Evolutionary conservation across 2,329 filamentous ascomycete species (phyloP).

Genomic region (Trichoderma sp.): DNA sequence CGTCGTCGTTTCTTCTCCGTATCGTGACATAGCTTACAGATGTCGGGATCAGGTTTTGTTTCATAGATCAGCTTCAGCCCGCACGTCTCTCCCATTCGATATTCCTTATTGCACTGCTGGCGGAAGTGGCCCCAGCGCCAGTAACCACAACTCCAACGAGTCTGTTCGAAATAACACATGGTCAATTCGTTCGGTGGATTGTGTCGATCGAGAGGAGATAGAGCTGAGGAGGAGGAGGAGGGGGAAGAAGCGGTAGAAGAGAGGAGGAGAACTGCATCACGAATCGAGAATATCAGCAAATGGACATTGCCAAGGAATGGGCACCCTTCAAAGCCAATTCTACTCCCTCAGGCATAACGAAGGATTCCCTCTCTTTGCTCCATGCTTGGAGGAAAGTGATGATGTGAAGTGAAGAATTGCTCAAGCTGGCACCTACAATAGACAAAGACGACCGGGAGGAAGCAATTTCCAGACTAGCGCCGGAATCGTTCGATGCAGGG

Average conservation of each 20-base stretch:
- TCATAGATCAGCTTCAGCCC: constrained; percentile 87
- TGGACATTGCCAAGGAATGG: constrained; percentile 24
- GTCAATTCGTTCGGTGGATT: constrained; percentile 33
- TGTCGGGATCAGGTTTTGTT: constrained; percentile 62
- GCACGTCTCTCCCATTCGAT: constrained; percentile 94
- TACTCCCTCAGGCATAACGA: not conserved
- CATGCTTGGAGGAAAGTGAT: not conserved
- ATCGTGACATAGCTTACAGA: constrained; percentile 86
- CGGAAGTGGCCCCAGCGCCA: constrained; percentile 95
- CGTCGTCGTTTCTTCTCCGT: constrained; percentile 82
- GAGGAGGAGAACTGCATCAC: constrained; percentile 23
- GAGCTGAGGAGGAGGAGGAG: not conserved
- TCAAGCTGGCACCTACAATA: constrained; percentile 13
- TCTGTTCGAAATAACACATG: constrained; percentile 98
- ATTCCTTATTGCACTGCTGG: constrained; percentile 90
- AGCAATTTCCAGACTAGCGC: constrained; percentile 21
- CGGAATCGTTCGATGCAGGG: constrained; percentile 22
- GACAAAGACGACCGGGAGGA: constrained; percentile 2
- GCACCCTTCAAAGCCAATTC: not conserved
- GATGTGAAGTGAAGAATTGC: not conserved
- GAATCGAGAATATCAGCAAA: constrained; percentile 23
- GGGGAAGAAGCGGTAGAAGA: not conserved
- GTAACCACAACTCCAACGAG: constrained; percentile 80
- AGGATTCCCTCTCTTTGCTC: not conserved
- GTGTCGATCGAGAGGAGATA: constrained; percentile 5